phyloP scores from a whole-genome alignment of 2,329 filamentous ascomycete species.

The Thielaviopsis euricoi region DNA sequence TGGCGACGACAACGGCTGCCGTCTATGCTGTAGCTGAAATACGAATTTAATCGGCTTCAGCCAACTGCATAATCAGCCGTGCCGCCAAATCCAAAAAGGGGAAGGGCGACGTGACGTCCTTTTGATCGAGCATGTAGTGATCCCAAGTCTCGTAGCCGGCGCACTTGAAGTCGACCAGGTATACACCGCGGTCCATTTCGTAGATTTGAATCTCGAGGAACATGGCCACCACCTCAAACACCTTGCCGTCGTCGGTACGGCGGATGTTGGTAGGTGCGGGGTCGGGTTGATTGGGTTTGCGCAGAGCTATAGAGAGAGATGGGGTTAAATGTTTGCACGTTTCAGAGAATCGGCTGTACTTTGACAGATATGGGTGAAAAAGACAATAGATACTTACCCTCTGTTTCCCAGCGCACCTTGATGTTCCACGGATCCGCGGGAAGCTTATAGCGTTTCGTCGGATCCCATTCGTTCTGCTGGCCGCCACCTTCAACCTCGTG shows the following conservation, averaged over 20 bases:
- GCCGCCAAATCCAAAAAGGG: constrained; percentile 91
- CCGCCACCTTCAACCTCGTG: constrained; percentile 26
- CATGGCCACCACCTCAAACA: constrained; percentile 58
- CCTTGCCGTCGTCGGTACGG: constrained; percentile 20
- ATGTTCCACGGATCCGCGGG: constrained; percentile 93
- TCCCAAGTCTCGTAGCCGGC: constrained; percentile 78
- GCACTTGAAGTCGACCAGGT: constrained; percentile 96
- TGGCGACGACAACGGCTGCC: too few relatives aligned
- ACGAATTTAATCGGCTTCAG: constrained; percentile 47
- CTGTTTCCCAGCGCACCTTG: constrained; percentile 71
- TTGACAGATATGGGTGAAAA: background rate
- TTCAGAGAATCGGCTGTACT: background rate
- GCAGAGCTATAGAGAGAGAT: constrained; percentile 1
- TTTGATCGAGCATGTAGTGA: constrained; percentile 67
- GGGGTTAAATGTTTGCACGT: background rate
- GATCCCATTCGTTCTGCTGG: constrained; percentile 27
- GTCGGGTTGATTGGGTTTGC: constrained; percentile 5
- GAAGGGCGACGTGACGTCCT: constrained; percentile 88
- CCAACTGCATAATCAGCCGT: constrained; percentile 81
- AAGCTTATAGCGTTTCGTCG: constrained; percentile 55
- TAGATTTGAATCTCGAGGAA: constrained; percentile 95
- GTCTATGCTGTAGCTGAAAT: background rate
- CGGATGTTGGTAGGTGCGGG: constrained; percentile 4
- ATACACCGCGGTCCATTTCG: constrained; percentile 80
- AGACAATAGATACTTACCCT: constrained; percentile 37